These are phyloP conservation scores for Aquilaria malaccensis DNA, from an alignment of 345 rosid genomes.

Conservation along the genomic window DNA sequence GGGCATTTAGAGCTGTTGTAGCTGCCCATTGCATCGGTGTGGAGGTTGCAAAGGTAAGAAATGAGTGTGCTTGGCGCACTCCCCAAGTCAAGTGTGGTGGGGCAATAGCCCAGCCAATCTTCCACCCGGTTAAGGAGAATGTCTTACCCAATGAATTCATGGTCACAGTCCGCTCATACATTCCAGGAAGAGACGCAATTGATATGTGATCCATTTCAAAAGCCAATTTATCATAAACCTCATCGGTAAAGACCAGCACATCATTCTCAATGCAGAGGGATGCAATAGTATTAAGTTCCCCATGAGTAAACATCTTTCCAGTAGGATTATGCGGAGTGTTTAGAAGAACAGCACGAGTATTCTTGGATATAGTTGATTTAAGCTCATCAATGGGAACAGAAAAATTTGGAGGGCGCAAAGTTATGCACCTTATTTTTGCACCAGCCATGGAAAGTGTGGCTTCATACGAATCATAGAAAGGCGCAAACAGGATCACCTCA, in stretches of 20 bases:
- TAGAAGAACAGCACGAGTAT: conserved; percentile 76
- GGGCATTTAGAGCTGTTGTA: conserved; percentile 56
- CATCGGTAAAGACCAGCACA: conserved; percentile 77
- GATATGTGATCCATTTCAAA: conserved; percentile 93
- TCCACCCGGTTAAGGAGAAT: conserved; percentile 94
- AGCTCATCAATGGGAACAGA: conserved; percentile 66
- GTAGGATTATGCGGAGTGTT: conserved; percentile 96
- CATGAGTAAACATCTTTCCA: conserved; percentile 85
- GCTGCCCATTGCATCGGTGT: conserved; percentile 88
- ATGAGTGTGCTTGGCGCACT: conserved; percentile 81
- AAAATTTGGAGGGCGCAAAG: conserved; percentile 78
- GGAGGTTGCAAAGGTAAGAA: conserved; percentile 81
- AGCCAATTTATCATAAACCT: conserved; percentile 87
- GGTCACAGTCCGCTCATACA: conserved; percentile 85
- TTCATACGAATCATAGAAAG: conserved; percentile 90
- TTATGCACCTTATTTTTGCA: conserved; percentile 69
- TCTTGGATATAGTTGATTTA: conserved; percentile 54
- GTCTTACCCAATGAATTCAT: conserved; percentile 95
- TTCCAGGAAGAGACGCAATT: conserved; percentile 87
- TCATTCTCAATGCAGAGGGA: conserved; percentile 83
- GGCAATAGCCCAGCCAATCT: conserved; percentile 97
- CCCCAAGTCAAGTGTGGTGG: conserved; percentile 94
- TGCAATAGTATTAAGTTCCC: conserved; percentile 62
- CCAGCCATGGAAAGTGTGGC: conserved; percentile 99
- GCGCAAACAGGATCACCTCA: conserved; percentile 89